Base-by-base conservation (phyloP, 495 filamentous ascomycete genomes). In the Penicillium ochrochloron region DNA sequence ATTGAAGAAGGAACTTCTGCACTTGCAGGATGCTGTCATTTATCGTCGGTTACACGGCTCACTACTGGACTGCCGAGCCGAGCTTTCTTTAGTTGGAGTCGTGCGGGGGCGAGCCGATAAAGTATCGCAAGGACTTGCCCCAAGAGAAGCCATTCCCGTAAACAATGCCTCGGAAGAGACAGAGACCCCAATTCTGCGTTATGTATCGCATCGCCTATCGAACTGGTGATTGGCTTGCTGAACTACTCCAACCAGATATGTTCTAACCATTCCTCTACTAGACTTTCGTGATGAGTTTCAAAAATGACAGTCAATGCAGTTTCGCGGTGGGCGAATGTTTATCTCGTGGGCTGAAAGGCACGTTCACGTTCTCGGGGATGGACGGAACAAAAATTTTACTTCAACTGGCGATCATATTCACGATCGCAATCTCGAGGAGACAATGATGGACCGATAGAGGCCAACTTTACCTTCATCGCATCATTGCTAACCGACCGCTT, bases 51-150 rank as follows among this genome's bases (percentile, higher is more conserved):
- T 50, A 46, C 29, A 5, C 29, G 41, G n/a, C 11, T 19, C 14
- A 14, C n/a, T 54, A 14, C n/a, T 54, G 14, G 61, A 33, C 59
- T 29, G 44, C 64, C 29, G 54, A 62, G 50, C 39, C 56, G 60
- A 53, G 34, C 55, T 58, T 46, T 60, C 54, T 46, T 62, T 58
- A 59, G 64, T 72, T 72, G 69, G 69, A 67, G 69, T 67, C 62
- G 53, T 57, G 68, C 59, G 70, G 70, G 64, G 70, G 29, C 23
- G 21, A 64, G 57, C 62, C 46, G 62, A 70, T 60, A 58, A 63
- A 58, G 15, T 25, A 48, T 66, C 66, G 63, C 63, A 61, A 61
- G 51, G 59, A 63, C 59, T 25, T 67, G 44, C 68, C 62, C 44
- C 35, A 70, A 70, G 3, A 70, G 6, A 29, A 58, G 68, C 48